A percentile compares a stretch with the other conserved stretches of the same genome.
phyloP scores from a whole-genome alignment of 306 rosid genomes.

The Acacia confusa region DNA sequence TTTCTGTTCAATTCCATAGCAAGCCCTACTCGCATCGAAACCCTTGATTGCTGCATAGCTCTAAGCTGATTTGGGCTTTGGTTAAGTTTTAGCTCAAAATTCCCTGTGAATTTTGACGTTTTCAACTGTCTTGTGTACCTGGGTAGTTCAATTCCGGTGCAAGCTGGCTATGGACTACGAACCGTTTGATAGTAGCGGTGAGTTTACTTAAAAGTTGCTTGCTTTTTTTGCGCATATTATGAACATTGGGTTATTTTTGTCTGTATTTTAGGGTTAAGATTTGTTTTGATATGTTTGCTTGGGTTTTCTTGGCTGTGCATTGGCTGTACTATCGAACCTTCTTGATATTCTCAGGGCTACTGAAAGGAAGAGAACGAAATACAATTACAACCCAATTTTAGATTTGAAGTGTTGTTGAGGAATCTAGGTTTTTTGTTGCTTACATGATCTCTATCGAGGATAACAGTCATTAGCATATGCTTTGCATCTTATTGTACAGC shows the following conservation, averaged over 20 bases:
- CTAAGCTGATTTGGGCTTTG: slow-evolving; percentile 6
- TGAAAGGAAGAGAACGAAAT: slow-evolving; percentile 9
- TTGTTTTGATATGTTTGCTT: slow-evolving; percentile 20
- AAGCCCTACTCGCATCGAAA: not conserved
- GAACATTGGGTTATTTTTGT: slow-evolving; percentile 24
- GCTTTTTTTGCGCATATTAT: not conserved
- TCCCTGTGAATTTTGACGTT: slow-evolving; percentile 5
- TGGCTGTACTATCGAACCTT: slow-evolving; percentile 4
- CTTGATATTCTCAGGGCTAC: not conserved
- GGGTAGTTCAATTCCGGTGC: slow-evolving; percentile 11
- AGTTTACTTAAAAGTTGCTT: slow-evolving; percentile 32
- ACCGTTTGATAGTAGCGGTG: slow-evolving; percentile 96
- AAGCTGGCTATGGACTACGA: slow-evolving; percentile 92
- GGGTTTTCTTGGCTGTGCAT: not conserved
- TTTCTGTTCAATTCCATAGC: not conserved
- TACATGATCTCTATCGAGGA: not conserved
- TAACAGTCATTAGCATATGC: slow-evolving; percentile 12
- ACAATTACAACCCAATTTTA: slow-evolving; percentile 16
- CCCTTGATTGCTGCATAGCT: slow-evolving; percentile 1
- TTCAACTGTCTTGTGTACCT: not conserved
- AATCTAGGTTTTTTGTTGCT: slow-evolving; percentile 19
- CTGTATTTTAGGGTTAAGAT: slow-evolving; percentile 33
- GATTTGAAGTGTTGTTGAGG: slow-evolving; percentile 11
- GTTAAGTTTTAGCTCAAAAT: not conserved
- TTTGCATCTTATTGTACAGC: not conserved